Evolutionary conservation across 2,329 filamentous ascomycete genomes (phyloP), one percentile per base, ranked within the genome.

Genomic region (Pyrenophora tritici-repentis): DNA sequence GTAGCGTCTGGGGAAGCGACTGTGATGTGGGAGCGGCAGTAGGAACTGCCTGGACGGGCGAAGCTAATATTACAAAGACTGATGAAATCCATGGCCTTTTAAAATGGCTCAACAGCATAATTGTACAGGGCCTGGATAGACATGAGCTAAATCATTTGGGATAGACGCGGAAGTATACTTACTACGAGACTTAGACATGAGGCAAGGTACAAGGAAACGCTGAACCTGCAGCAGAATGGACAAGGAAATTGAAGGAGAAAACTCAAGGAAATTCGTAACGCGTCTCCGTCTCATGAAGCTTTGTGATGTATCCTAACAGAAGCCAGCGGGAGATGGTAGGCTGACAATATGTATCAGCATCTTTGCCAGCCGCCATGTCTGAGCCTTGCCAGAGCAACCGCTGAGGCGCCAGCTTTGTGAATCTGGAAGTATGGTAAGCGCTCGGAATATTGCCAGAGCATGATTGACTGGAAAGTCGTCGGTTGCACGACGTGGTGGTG

Each of bases 81-180:
- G 65, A 66, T 59, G 68, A 58, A 50, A 70, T 67, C 65, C 66
- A 72, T 68, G 71, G 63, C 65, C 67, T 67, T 66, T 65, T 66
- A 47, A 65, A 58, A 65, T 66, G 68, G 65, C 70, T 66, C 59
- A 71, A 55, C 66, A 69, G 64, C 71, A 74, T 74, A 74, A 57
- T 71, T 59, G 64, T 73, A 72, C 70, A 70, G 50, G 53, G 63
- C 58, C 67, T 71, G 59, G 44, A 53, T 52, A 51, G 47, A 33
- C 26, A 60, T 73, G 55, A 72, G 66, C 66, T 62, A 53, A 62
- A 67, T 70, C 60, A 60, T 58, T 44, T 20, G 39, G 41, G 43
- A 37, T 55, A 22, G 34, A 46, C 33, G 50, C 46, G 26, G 41
- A 42, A 62, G 56, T 56, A 43, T 65, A 71, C 65, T 68, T 55